A percentile compares a stretch with the other conserved stretches of the same genome.
These are phyloP conservation scores for Cladosporium sp. DNA, from an alignment of 2,329 filamentous ascomycete genomes.

Conservation along the genomic window DNA sequence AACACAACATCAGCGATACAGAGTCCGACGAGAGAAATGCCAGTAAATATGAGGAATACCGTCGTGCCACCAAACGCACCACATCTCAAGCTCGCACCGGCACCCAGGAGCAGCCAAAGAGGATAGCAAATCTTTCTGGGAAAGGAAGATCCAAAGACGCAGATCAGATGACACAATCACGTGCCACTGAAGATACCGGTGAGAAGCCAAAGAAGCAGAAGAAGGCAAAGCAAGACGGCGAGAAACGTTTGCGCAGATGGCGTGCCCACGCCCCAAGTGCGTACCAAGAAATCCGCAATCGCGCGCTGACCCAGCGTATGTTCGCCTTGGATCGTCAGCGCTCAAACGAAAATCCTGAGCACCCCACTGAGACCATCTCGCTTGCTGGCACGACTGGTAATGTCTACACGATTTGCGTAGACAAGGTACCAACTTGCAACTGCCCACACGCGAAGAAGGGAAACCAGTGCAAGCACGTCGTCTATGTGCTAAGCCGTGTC, in stretches of 20 bases:
- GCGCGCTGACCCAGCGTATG: slow-evolving; percentile 38
- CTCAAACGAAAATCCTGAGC: slow-evolving; percentile 28
- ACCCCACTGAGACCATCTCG: slow-evolving; percentile 56
- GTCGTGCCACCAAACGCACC: neutral
- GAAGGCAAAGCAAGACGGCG: slow-evolving; percentile 27
- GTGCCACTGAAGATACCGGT: neutral
- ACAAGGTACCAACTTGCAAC: slow-evolving; percentile 48
- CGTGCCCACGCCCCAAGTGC: slow-evolving; percentile 30
- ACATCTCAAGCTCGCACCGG: neutral
- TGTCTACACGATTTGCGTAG: slow-evolving; percentile 60
- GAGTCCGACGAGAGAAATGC: neutral
- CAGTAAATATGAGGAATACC: neutral
- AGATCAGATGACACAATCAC: neutral
- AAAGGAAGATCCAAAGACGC: neutral
- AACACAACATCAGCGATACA: neutral
- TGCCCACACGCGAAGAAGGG: slow-evolving; percentile 35
- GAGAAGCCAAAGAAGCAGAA: slow-evolving; percentile 21
- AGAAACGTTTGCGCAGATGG: slow-evolving; percentile 31
- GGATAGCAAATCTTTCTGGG: neutral
- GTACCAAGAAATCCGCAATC: slow-evolving; percentile 31
- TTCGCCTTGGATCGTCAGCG: slow-evolving; percentile 35
- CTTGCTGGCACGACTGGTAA: slow-evolving; percentile 66
- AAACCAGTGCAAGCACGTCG: slow-evolving; percentile 66
- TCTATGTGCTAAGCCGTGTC: slow-evolving; percentile 62
- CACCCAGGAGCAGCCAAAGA: neutral